Evolutionary conservation across 345 rosid genomes (phyloP), one percentile per base, ranked within the genome.

Genomic region (Viola odorata): DNA sequence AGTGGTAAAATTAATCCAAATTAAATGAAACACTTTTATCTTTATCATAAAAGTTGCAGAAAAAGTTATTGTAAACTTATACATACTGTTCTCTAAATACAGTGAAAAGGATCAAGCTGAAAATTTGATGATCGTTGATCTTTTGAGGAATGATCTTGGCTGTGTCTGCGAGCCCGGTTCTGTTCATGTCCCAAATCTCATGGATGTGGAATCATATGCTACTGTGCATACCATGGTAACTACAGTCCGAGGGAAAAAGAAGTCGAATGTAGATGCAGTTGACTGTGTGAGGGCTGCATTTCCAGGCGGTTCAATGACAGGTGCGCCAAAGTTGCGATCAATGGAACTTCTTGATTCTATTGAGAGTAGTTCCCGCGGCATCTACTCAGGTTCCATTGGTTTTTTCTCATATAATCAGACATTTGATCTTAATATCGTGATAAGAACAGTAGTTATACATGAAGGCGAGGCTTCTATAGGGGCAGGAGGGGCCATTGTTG

Each of bases 21-120:
- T n/a, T n/a, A n/a, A n/a, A n/a, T n/a, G n/a, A n/a, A n/a, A n/a
- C n/a, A n/a, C n/a, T n/a, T n/a, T n/a, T n/a, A n/a, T n/a, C n/a
- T n/a, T n/a, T n/a, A n/a, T n/a, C n/a, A n/a, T n/a, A n/a, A n/a
- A n/a, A n/a, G n/a, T n/a, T n/a, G n/a, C n/a, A n/a, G n/a, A n/a
- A n/a, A n/a, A n/a, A n/a, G n/a, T n/a, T n/a, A n/a, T 44, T 23
- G 36, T 57, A 63, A 55, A 37, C 50, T 54, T 40, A 41, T 45
- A 53, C 64, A 12, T 13, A 1, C 60, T 51, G 8, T 0, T 53
- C 41, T 61, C 62, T 51, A 37, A 8, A 12, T 7, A 58, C 90
- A 94, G 99, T 68, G 97, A 90, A 79, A 94, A 94, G 85, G 95
- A 90, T 69, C 97, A 90, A 75, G 91, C 99, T 0, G 99, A 94